phyloP scores from a whole-genome alignment of 2,329 filamentous ascomycete species.

The Rasamsonia emersonii region DNA sequence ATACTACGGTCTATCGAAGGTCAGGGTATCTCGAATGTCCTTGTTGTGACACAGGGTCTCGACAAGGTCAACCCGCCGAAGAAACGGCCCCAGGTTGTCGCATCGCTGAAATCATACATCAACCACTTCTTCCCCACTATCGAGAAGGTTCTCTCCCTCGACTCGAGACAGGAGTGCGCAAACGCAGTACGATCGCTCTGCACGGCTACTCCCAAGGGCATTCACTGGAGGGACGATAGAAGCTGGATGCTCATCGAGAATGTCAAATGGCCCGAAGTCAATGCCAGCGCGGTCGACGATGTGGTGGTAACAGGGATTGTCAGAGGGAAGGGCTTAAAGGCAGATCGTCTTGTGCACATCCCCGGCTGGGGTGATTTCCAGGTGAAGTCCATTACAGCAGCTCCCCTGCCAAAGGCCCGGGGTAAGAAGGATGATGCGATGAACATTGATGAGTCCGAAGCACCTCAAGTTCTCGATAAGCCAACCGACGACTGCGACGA shows the following conservation, averaged over 20 bases:
- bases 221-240: constrained; percentile 90
- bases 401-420: constrained; percentile 53
- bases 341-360: constrained; percentile 80
- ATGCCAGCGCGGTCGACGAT: constrained; percentile 37
- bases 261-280: constrained; percentile 58
- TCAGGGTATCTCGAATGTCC: constrained; percentile 88
- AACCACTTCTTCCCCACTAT: constrained; percentile 89
- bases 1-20: constrained; percentile 82
- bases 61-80: constrained; percentile 73
- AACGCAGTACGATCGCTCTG: constrained; percentile 88
- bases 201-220: constrained; percentile 82
- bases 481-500: constrained; percentile 77
- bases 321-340: constrained; percentile 76
- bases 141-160: constrained; percentile 82
- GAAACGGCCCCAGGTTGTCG: constrained; percentile 63
- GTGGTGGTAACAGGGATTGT: constrained; percentile 77
- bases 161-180: constrained; percentile 80
- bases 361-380: constrained; percentile 93
- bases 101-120: constrained; percentile 84
- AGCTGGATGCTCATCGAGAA: constrained; percentile 93
- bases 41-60: constrained; percentile 73
- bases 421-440: constrained; percentile 53
- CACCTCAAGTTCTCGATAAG: constrained; percentile 50
- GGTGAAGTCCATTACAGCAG: constrained; percentile 77
- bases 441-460: constrained; percentile 53